A percentile compares a stretch with the other conserved stretches of the same genome.
Conservation (phyloP, 306 rosid genomes). For the Lathyrus tuberosus region DNA sequence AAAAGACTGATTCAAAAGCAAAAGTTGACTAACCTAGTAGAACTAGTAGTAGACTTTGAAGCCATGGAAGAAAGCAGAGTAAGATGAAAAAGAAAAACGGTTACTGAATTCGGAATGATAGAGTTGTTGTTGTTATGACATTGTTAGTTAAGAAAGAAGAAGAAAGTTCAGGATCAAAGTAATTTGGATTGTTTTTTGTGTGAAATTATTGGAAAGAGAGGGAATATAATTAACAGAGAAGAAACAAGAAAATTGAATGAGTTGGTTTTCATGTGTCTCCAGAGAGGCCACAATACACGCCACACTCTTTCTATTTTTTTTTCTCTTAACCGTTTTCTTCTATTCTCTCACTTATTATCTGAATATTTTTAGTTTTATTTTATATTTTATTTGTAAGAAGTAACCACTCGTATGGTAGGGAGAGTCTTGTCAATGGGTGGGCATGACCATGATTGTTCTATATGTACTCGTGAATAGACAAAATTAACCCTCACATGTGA, state of each 20-base stretch:
- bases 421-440: too few species aligned
- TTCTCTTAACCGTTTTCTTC: slow-evolving; percentile 29
- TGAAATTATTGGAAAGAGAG: slow-evolving; percentile 33
- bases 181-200: neutral
- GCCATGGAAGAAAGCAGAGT: slow-evolving; percentile 61
- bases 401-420: slow-evolving; percentile 36
- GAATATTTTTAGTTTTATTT: neutral
- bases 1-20: neutral
- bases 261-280: slow-evolving; percentile 55
- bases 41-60: slow-evolving; percentile 56
- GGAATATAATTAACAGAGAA: slow-evolving; percentile 48
- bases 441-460: neutral
- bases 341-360: neutral
- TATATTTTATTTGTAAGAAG: neutral
- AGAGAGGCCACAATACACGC: slow-evolving; percentile 51
- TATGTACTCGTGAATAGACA: neutral
- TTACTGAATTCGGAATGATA: slow-evolving; percentile 39
- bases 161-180: slow-evolving; percentile 27
- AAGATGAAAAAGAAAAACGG: slow-evolving; percentile 29
- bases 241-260: slow-evolving; percentile 52
- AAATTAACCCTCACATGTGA: neutral
- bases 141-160: slow-evolving; percentile 37
- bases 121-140: slow-evolving; percentile 45
- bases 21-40: slow-evolving; percentile 51
- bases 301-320: neutral